phyloP scores from a whole-genome alignment of 768 basidiomycete species.

The Tephrocybe rancida region DNA sequence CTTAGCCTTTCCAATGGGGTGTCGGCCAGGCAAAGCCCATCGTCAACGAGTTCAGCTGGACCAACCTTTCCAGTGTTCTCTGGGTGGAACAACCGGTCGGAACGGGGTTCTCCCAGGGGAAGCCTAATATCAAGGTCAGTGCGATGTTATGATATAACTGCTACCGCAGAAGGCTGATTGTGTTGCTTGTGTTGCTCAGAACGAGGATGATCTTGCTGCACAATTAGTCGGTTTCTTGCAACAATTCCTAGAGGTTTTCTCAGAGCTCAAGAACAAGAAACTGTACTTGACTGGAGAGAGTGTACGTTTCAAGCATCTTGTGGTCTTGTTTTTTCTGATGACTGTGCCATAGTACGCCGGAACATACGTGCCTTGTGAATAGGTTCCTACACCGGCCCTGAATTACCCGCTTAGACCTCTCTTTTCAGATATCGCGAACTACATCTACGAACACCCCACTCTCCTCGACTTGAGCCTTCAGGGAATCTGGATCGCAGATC shows the following conservation, averaged over 20 bases:
- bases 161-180: no score
- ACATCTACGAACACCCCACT: slow-evolving; percentile 61
- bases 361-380: slow-evolving; percentile 56
- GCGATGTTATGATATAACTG: no score
- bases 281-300: slow-evolving; percentile 76
- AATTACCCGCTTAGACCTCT: slow-evolving; percentile 2
- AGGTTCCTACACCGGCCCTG: neutral
- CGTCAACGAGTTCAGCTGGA: slow-evolving; percentile 73
- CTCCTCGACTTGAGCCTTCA: slow-evolving; percentile 58
- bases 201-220: slow-evolving; percentile 50
- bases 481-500: slow-evolving; percentile 75
- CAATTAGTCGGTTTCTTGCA: slow-evolving; percentile 64
- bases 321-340: neutral
- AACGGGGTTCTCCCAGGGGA: slow-evolving; percentile 76
- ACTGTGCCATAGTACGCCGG: slow-evolving; percentile 62
- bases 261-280: slow-evolving; percentile 72
- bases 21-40: slow-evolving; percentile 65
- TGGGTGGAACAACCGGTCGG: slow-evolving; percentile 84
- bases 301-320: slow-evolving; percentile 41
- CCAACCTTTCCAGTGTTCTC: slow-evolving; percentile 73
- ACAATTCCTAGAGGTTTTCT: slow-evolving; percentile 77
- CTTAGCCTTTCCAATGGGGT: slow-evolving; percentile 69
- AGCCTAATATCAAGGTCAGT: slow-evolving; percentile 60
- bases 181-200: slow-evolving; percentile 24
- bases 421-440: slow-evolving; percentile 71